These are phyloP conservation scores for Trichoderma pleuroti DNA, from an alignment of 2,329 filamentous ascomycete species.

Conservation along the genomic window DNA sequence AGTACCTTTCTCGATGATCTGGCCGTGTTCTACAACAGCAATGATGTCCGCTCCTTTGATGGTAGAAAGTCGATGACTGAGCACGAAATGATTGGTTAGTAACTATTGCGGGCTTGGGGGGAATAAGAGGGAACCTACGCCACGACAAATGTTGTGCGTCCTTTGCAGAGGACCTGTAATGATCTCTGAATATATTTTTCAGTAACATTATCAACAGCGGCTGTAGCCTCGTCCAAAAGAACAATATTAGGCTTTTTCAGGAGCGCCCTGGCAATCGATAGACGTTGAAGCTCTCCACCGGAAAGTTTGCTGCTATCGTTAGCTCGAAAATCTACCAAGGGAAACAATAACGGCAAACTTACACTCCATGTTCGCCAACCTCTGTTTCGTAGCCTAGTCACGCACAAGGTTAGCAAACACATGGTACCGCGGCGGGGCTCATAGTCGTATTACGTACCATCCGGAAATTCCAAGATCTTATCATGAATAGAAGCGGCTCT, in stretches of 20 bases:
- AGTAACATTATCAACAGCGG: slow-evolving; percentile 68
- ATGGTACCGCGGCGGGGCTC: background rate
- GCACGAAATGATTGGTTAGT: background rate
- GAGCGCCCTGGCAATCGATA: slow-evolving; percentile 68
- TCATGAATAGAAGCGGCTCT: slow-evolving; percentile 56
- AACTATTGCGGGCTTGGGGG: background rate
- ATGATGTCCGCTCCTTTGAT: slow-evolving; percentile 66
- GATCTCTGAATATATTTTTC: slow-evolving; percentile 65
- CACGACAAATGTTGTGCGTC: slow-evolving; percentile 64
- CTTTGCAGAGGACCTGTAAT: slow-evolving; percentile 54
- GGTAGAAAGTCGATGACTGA: slow-evolving; percentile 64
- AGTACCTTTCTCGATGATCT: slow-evolving; percentile 60
- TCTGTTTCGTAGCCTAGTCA: slow-evolving; percentile 45
- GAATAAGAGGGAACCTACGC: slow-evolving; percentile 43
- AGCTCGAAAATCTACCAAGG: slow-evolving; percentile 19
- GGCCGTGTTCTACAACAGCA: slow-evolving; percentile 60
- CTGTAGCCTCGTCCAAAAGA: slow-evolving; percentile 75
- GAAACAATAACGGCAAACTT: slow-evolving; percentile 22
- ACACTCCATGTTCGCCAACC: slow-evolving; percentile 51
- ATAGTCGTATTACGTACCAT: slow-evolving; percentile 34
- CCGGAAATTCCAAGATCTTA: slow-evolving; percentile 52
- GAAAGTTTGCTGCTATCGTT: slow-evolving; percentile 52
- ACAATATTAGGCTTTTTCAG: slow-evolving; percentile 72
- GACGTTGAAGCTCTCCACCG: slow-evolving; percentile 63
- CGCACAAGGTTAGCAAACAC: background rate